Evolutionary conservation across 1,284 basidiomycete species (phyloP).

Genomic region (Cutaneotrichosporon cyanovorans): DNA sequence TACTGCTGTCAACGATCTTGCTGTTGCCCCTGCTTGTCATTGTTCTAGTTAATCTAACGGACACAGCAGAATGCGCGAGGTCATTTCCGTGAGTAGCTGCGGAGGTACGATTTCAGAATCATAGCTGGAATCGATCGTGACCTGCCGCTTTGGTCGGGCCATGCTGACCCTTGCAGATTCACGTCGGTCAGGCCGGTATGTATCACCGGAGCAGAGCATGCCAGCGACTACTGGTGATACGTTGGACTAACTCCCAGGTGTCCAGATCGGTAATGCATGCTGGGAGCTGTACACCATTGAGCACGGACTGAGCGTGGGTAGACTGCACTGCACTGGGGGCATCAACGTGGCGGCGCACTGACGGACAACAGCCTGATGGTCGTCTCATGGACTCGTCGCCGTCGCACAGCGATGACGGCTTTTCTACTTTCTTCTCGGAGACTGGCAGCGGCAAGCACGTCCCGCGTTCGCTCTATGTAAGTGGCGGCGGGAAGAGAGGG

Average conservation of each 20-base stretch:
- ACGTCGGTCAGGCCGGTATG: slow-evolving; percentile 47
- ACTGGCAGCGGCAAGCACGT: slow-evolving; percentile 88
- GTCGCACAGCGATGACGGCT: slow-evolving; percentile 74
- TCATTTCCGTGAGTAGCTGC: slow-evolving; percentile 40
- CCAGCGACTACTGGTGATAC: background rate
- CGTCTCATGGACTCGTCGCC: slow-evolving; percentile 70
- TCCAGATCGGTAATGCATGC: slow-evolving; percentile 82
- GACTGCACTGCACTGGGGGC: too few species aligned
- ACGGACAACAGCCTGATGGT: slow-evolving; percentile 68
- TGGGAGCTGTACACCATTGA: slow-evolving; percentile 99
- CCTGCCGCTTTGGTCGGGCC: background rate
- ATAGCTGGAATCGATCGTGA: too few species aligned
- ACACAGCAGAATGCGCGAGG: slow-evolving; percentile 34
- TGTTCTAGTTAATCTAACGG: slow-evolving; percentile 2
- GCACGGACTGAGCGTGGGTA: slow-evolving; percentile 85
- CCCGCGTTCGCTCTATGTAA: slow-evolving; percentile 86
- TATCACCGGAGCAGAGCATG: slow-evolving; percentile 4
- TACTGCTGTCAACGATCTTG: background rate
- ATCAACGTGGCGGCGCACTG: slow-evolving; percentile 17
- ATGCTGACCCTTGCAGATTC: slow-evolving; percentile 26
- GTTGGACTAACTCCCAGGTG: slow-evolving; percentile 30
- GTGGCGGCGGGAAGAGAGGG: slow-evolving; percentile 15
- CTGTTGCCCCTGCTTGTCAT: background rate
- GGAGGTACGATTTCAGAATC: background rate
- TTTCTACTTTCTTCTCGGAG: slow-evolving; percentile 67